Percentiles rank a stretch among this genome's conserved stretches.
Evolutionary conservation across 371 early-diverging fungal genomes (phyloP).

Genomic region (Mucor irregularis): DNA sequence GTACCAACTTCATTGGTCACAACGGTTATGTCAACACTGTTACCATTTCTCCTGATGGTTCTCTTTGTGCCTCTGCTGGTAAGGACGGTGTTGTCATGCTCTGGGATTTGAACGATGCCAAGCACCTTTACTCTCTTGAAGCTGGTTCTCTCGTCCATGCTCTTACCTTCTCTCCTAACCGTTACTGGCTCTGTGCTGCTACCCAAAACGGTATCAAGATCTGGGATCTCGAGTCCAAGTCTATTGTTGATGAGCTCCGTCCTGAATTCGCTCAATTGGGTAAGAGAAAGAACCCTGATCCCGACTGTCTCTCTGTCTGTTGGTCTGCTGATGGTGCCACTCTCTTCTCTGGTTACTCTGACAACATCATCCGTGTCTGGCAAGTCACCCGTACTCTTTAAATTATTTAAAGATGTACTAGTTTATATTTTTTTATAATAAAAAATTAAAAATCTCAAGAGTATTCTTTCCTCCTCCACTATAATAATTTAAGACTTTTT

Average conservation of each 20-base stretch:
- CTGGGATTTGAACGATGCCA: slow-evolving; percentile 99
- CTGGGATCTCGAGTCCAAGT: slow-evolving; percentile 99
- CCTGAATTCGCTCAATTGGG: slow-evolving; percentile 84
- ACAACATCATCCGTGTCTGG: slow-evolving; percentile 95
- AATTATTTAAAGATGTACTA: slow-evolving; percentile 2
- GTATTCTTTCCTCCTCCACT: neutral
- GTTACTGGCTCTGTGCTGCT: slow-evolving; percentile 99
- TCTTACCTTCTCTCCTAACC: slow-evolving; percentile 98
- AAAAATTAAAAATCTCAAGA: slow-evolving; percentile 5
- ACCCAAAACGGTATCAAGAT: slow-evolving; percentile 96
- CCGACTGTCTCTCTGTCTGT: slow-evolving; percentile 91
- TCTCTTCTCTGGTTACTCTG: slow-evolving; percentile 98
- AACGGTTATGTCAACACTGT: slow-evolving; percentile 97
- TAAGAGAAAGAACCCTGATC: slow-evolving; percentile 73
- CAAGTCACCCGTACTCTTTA: slow-evolving; percentile 73
- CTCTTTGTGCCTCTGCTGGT: slow-evolving; percentile 99
- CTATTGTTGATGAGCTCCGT: slow-evolving; percentile 93
- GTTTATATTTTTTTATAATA: neutral
- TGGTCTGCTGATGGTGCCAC: slow-evolving; percentile 98
- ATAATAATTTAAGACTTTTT: neutral
- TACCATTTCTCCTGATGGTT: slow-evolving; percentile 99
- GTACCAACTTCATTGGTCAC: slow-evolving; percentile 99
- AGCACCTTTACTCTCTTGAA: slow-evolving; percentile 98
- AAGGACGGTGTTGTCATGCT: slow-evolving; percentile 99
- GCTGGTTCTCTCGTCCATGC: slow-evolving; percentile 96